Percentiles rank a stretch among this genome's conserved stretches.
Evolutionary conservation across 108 stramenopile genomes (phyloP).

Genomic region (Epipyxis sp.): DNA sequence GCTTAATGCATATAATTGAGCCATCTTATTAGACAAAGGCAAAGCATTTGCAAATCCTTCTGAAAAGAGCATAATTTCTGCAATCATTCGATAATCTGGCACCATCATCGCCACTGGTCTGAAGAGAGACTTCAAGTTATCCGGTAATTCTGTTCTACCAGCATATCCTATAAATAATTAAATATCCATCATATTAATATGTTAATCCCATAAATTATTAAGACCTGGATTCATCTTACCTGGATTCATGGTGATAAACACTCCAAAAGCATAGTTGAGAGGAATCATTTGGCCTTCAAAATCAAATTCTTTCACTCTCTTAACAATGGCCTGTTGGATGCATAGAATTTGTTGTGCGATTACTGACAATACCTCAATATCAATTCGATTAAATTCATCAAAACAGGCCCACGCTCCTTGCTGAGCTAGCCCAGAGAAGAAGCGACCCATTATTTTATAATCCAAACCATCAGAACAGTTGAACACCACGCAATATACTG

Average conservation of each 20-base stretch:
- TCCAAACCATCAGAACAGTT: constrained; percentile 67
- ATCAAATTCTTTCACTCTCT: constrained; percentile 48
- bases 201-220: not conserved
- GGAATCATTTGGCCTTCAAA: constrained; percentile 64
- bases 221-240: constrained; percentile 58
- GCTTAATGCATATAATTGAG: constrained; percentile 61
- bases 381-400: constrained; percentile 64
- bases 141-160: constrained; percentile 54
- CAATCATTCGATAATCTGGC: constrained; percentile 60
- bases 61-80: constrained; percentile 60
- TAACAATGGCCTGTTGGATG: constrained; percentile 62
- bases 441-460: constrained; percentile 63
- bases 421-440: constrained; percentile 64
- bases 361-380: constrained; percentile 61
- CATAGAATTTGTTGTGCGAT: constrained; percentile 67
- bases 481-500: constrained; percentile 65
- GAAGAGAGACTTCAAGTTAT: constrained; percentile 61
- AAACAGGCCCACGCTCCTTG: constrained; percentile 62
- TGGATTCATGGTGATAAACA: constrained; percentile 67
- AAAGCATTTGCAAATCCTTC: constrained; percentile 63
- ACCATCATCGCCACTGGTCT: constrained; percentile 66
- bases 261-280: constrained; percentile 54
- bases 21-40: constrained; percentile 64
- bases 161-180: not conserved
- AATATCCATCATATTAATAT: not conserved